Evolutionary conservation across 1,284 basidiomycete genomes (phyloP).

Genomic region (Boletus sp.): DNA sequence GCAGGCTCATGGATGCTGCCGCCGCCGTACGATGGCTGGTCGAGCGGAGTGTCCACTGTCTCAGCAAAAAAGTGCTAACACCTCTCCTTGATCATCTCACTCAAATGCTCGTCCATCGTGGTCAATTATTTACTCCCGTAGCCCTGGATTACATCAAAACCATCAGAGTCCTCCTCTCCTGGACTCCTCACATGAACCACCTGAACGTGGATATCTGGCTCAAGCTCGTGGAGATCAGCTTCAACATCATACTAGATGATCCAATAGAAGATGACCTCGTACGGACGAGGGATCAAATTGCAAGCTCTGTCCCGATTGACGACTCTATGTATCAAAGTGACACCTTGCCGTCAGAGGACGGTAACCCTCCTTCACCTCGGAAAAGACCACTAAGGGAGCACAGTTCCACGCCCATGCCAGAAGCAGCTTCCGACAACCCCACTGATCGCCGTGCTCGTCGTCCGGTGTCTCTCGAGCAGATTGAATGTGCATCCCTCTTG

Average conservation of each 20-base stretch:
- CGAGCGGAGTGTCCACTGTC: constrained; percentile 50
- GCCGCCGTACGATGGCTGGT: constrained; percentile 68
- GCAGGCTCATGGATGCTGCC: constrained; percentile 61
- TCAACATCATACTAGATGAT: constrained; percentile 73
- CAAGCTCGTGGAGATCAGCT: constrained; percentile 62
- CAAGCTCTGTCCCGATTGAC: constrained; percentile 21
- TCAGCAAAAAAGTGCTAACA: constrained; percentile 53
- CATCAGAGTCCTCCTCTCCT: constrained; percentile 59
- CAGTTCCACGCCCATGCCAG: constrained; percentile 23
- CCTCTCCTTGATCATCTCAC: constrained; percentile 65
- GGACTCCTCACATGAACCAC: constrained; percentile 76
- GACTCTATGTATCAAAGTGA: constrained; percentile 30
- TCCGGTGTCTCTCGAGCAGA: constrained; percentile 56
- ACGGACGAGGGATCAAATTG: constrained; percentile 22
- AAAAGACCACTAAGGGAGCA: constrained; percentile 25
- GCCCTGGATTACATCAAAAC: constrained; percentile 82
- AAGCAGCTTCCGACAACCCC: constrained; percentile 12
- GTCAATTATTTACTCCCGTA: constrained; percentile 59
- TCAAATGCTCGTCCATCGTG: constrained; percentile 55
- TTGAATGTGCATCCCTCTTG: constrained; percentile 68
- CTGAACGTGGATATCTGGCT: constrained; percentile 68
- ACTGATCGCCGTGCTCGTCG: constrained; percentile 22
- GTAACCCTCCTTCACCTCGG: constrained; percentile 23
- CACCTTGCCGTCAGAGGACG: constrained; percentile 31
- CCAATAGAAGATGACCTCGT: constrained; percentile 46